Evolutionary conservation across 1,284 basidiomycete species (phyloP).

Genomic region (Wolfiporia cocos): DNA sequence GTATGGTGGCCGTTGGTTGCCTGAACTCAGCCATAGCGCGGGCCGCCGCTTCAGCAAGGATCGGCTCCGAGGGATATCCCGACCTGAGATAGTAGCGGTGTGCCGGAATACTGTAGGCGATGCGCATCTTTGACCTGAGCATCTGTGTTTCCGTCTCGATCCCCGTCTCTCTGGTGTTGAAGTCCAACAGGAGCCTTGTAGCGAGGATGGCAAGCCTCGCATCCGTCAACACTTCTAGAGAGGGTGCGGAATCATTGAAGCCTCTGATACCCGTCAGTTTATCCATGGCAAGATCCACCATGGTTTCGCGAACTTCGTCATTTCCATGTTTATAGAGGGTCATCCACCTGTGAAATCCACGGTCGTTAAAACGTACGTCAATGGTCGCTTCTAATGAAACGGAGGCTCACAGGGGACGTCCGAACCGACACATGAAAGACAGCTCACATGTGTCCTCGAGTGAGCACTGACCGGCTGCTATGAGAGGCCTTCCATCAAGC

Average conservation of each 20-base stretch:
- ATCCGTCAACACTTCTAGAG: too few species aligned
- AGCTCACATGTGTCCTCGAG: neutral
- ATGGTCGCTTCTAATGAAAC: neutral
- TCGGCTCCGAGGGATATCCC: slow-evolving; percentile 6
- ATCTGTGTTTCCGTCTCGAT: neutral
- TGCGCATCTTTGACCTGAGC: slow-evolving; percentile 3
- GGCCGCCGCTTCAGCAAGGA: slow-evolving; percentile 8
- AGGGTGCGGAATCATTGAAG: too few species aligned
- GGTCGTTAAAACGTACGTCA: neutral
- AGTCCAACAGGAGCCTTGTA: neutral
- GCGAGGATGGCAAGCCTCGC: neutral
- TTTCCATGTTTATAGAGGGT: neutral
- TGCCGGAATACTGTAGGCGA: neutral
- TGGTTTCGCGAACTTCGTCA: neutral
- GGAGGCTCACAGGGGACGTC: slow-evolving; percentile 3
- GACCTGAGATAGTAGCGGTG: slow-evolving; percentile 2
- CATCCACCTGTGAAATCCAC: neutral
- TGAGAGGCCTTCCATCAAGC: neutral
- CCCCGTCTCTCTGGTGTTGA: neutral
- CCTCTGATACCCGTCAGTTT: too few species aligned
- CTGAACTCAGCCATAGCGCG: neutral
- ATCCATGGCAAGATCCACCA: neutral
- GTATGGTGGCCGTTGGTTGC: neutral
- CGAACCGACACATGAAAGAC: slow-evolving; percentile 1
- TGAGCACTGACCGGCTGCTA: neutral